Evolutionary conservation across 2,329 filamentous ascomycete genomes (phyloP).

Genomic region (Saccharata proteae): DNA sequence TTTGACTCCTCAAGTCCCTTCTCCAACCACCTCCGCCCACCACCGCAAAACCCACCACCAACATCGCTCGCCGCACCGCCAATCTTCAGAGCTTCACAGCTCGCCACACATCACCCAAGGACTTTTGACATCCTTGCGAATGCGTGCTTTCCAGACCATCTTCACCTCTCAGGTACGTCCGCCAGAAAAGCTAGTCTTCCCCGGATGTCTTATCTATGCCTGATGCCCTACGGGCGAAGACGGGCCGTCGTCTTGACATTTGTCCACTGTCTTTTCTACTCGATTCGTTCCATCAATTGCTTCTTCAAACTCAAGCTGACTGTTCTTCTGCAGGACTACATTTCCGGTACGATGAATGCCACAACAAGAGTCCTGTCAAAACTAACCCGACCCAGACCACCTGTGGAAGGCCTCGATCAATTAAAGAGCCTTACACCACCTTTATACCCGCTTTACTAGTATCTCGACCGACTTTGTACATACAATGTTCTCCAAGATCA

Average conservation of each 20-base stretch:
- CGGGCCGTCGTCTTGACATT: not conserved
- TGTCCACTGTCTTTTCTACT: constrained; percentile 2
- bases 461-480: constrained; percentile 10
- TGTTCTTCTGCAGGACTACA: constrained; percentile 43
- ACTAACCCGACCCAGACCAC: constrained; percentile 39
- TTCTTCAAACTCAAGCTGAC: constrained; percentile 20
- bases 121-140: constrained; percentile 14
- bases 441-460: constrained; percentile 4
- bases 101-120: too few species aligned
- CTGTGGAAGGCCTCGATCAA: constrained; percentile 57
- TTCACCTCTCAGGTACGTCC: constrained; percentile 42
- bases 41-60: too few species aligned
- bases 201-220: constrained; percentile 8
- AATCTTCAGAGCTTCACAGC: too few species aligned
- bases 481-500: constrained; percentile 42
- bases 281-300: constrained; percentile 9
- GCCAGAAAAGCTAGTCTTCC: too few species aligned
- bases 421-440: constrained; percentile 29
- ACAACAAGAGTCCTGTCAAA: constrained; percentile 6
- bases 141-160: constrained; percentile 39
- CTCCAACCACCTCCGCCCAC: too few species aligned
- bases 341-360: constrained; percentile 40
- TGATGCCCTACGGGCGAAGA: constrained; percentile 1
- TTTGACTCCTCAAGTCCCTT: too few species aligned
- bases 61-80: too few species aligned